Base-by-base conservation (phyloP, 1,284 basidiomycete species). In the Tilletiopsis washingtonensis region DNA sequence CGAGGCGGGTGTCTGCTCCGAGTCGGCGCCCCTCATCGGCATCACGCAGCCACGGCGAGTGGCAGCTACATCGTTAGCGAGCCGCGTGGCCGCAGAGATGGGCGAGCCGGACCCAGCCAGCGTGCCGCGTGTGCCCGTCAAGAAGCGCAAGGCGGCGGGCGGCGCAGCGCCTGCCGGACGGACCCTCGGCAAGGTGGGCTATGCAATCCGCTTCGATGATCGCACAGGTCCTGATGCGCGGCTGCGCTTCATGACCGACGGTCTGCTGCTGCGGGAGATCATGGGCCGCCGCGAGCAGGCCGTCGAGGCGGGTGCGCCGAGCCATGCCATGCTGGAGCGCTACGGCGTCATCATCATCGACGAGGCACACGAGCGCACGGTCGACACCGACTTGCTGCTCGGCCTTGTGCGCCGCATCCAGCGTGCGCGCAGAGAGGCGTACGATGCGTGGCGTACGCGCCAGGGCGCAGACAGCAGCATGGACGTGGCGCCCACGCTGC, bases 191-290 rank as follows among this genome's bases (percentile, higher is more conserved):
- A 76, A 83, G 9, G 89, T 98, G 20, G 93, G 94, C 2, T 97
- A 98, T 75, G 85, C 88, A 2, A 91, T 98, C 29, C 84, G 93
- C 36, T 99, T 99, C 74, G 90, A 97, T 72, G 91, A 97, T 66
- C 79, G 81, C 42, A 81, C 81, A 61, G 77, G 26, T 75, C 81
- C 23, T 57, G 56, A 60, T 23, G 94, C 94, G 0, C 81, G 84
- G 29, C 85, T 98, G 72, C 91, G 94, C 74, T 99, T 91, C 74
- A 80, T 93, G 74, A 97, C 91, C 20, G 94, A 99, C 67, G 93
- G 93, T 67, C 93, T 96, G 81, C 82, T 98, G 60, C 83, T 94
- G 34, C 82, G 91, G 51, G 93, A 90, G 76, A 82, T 91, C 6
- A 21, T 27, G 19, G 46, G 24, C 12, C 17, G 25, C n/a, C 9